A percentile compares a stretch with the other conserved stretches of the same genome.
phyloP scores from a whole-genome alignment of 768 basidiomycete species.

The Lactifluus pinguis region DNA sequence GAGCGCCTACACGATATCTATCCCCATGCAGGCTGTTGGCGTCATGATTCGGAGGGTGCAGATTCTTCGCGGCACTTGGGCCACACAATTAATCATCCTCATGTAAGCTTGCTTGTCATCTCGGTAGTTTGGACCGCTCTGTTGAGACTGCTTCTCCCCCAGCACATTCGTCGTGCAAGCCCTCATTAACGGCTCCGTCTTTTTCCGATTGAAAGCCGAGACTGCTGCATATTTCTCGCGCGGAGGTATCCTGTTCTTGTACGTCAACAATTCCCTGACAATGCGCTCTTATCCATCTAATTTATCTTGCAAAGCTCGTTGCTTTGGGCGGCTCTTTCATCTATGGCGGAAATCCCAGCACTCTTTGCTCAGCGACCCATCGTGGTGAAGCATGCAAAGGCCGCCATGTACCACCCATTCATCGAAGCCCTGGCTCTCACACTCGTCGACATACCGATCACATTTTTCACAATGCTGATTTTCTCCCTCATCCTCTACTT shows the following conservation, averaged over 20 bases:
- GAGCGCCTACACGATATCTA: constrained; percentile 31
- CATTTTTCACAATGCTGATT: constrained; percentile 35
- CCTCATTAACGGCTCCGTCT: constrained; percentile 54
- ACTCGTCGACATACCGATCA: constrained; percentile 53
- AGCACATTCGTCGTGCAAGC: constrained; percentile 49
- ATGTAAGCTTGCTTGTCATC: constrained; percentile 14
- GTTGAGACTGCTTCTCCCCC: constrained; percentile 7
- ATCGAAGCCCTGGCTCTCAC: constrained; percentile 48
- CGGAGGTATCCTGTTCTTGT: constrained; percentile 74
- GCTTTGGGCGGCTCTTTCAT: constrained; percentile 47
- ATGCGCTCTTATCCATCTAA: background rate
- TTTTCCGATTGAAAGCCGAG: constrained; percentile 43
- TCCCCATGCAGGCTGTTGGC: constrained; percentile 31
- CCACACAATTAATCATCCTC: constrained; percentile 24
- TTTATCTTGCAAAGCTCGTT: constrained; percentile 33
- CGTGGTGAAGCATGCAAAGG: constrained; percentile 44
- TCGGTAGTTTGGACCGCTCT: no score
- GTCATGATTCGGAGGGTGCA: constrained; percentile 29
- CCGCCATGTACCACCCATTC: constrained; percentile 55
- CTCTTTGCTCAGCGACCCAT: constrained; percentile 53
- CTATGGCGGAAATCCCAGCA: constrained; percentile 55
- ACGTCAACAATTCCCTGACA: constrained; percentile 18
- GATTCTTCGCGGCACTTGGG: constrained; percentile 27
- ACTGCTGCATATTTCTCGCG: constrained; percentile 66
- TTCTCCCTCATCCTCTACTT: constrained; percentile 53